Evolutionary conservation across 2,329 filamentous ascomycete genomes (phyloP), one percentile per base, ranked within the genome.

Genomic region (Aspergillus japonicus): DNA sequence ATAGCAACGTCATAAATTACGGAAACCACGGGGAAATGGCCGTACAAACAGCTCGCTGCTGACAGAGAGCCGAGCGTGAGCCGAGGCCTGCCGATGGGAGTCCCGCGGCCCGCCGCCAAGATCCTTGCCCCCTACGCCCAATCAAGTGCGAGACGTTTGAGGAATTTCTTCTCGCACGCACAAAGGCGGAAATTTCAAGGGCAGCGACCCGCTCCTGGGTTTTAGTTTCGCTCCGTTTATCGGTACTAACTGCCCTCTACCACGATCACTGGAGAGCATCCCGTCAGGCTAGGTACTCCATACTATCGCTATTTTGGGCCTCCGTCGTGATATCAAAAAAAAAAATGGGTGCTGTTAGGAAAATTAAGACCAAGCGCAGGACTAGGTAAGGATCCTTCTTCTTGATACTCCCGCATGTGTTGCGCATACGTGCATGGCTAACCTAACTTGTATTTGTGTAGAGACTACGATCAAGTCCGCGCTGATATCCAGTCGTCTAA

Each of bases 401-500:
- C 3, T 58, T 35, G 47, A 74, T 47, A 24, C 16, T 26, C 4
- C 21, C 8, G 5, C 21, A 35, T 8, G 35, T 16, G 24, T 47
- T 42, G 52, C 42, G 6, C 21, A 44, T 47, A n/a, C 16, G 47
- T 55, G 19, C 19, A 48, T 24, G 44, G 10, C 53, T 55, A 12
- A 55, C 12, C 23, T 55, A 24, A 6, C 42, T 35, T 33, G 3
- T 76, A 50, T 72, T 78, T 64, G 79, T 70, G 71, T 19, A 95
- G 95, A 77, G 94, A 96, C 77, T 83, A 97, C 71, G 95, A 99
- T 77, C 93, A 98, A 79, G 87, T 98, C 76, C 87, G 93, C 72
- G 86, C 87, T 65, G 95, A 99, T 75, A 78, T 97, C 58, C 81
- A 83, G 64, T 90, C 89, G 33, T 85, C 91, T 21, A 90, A 88